phyloP scores from a whole-genome alignment of 2,329 filamentous ascomycete genomes.

The Aspergillus niger region DNA sequence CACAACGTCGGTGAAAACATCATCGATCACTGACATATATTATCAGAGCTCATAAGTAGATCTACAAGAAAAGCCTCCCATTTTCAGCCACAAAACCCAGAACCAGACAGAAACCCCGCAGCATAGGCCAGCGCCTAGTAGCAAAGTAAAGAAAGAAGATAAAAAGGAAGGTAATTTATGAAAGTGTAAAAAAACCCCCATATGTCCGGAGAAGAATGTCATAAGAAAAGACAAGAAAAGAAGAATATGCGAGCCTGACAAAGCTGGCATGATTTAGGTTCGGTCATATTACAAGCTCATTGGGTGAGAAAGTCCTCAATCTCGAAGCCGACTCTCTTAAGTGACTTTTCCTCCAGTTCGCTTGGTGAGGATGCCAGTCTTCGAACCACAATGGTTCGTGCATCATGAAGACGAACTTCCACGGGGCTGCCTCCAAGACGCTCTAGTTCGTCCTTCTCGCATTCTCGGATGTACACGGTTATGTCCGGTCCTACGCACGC shows the following conservation, averaged over 20 bases:
- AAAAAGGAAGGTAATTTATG: neutral
- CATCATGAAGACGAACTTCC: constrained; percentile 57
- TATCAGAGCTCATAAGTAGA: neutral
- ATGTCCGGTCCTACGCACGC: constrained; percentile 77
- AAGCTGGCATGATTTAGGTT: neutral
- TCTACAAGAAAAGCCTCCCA: neutral
- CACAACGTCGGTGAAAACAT: neutral
- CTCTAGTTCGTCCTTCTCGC: constrained; percentile 43
- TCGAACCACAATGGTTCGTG: constrained; percentile 55
- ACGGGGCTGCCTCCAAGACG: constrained; percentile 51
- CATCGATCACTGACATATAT: neutral
- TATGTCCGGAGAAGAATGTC: neutral
- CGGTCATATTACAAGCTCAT: constrained; percentile 22
- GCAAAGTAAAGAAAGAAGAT: neutral
- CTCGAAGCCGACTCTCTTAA: constrained; percentile 80
- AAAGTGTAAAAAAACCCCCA: neutral
- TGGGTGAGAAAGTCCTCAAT: constrained; percentile 69
- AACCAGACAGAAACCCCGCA: neutral
- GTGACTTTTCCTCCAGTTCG: constrained; percentile 66
- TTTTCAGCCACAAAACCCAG: neutral
- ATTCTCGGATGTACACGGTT: constrained; percentile 48
- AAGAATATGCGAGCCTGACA: constrained; percentile 1
- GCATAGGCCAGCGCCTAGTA: neutral
- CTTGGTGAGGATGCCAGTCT: constrained; percentile 36
- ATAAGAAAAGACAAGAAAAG: neutral